Percentiles rank a stretch among this genome's conserved stretches.
Evolutionary conservation across 768 basidiomycete genomes (phyloP).

Genomic region (Macrocybe gigantea): DNA sequence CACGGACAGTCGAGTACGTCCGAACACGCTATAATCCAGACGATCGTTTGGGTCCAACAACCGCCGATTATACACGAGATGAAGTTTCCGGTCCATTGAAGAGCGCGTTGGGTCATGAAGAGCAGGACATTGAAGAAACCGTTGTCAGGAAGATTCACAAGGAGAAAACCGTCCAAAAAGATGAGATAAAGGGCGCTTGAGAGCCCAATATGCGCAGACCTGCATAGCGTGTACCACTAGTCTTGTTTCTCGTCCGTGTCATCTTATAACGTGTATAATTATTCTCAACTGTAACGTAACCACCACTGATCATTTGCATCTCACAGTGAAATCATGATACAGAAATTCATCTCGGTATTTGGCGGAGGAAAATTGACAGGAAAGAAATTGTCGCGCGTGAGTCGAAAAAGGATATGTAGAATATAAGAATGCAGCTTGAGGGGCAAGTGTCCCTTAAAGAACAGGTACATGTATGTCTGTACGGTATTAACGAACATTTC

Average conservation of each 20-base stretch:
- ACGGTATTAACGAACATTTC: constrained; percentile 15
- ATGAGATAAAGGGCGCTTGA: no score
- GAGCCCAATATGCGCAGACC: no score
- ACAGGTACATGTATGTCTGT: constrained; percentile 12
- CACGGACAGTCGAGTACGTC: constrained; percentile 37
- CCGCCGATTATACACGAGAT: constrained; percentile 33
- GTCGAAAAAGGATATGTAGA: no score
- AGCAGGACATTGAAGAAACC: constrained; percentile 10
- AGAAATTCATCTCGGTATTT: no score
- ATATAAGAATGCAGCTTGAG: neutral
- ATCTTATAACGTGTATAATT: no score
- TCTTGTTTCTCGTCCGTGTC: no score
- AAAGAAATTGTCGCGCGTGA: no score
- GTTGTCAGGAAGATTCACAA: constrained; percentile 6
- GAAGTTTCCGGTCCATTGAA: constrained; percentile 41
- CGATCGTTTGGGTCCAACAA: constrained; percentile 26
- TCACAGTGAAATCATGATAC: no score
- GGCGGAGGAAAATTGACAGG: no score
- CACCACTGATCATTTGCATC: no score
- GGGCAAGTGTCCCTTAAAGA: constrained; percentile 4
- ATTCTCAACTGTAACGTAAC: no score
- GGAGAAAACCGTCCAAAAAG: constrained; percentile 1
- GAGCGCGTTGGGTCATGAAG: constrained; percentile 18
- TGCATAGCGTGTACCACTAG: no score
- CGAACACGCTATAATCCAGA: constrained; percentile 30